phyloP scores from a whole-genome alignment of 2,329 filamentous ascomycete genomes.

The Bretziella fagacearum region DNA sequence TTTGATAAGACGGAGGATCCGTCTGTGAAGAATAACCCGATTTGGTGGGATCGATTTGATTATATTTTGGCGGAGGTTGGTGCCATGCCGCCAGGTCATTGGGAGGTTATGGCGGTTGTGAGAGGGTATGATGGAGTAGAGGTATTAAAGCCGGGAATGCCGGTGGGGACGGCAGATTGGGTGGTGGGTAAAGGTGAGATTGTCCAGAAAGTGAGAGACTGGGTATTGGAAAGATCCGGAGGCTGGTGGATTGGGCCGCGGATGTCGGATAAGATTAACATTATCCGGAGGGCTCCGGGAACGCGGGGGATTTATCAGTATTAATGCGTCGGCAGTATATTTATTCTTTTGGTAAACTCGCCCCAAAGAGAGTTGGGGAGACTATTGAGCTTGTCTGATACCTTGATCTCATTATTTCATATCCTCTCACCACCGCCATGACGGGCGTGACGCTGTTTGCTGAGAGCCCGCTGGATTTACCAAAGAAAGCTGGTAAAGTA shows the following conservation, averaged over 20 bases:
- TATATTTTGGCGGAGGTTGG: conserved; percentile 43
- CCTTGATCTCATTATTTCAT: too few relatives aligned
- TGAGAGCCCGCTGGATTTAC: too few relatives aligned
- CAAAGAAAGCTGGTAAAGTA: too few relatives aligned
- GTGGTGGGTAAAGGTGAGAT: conserved; percentile 30
- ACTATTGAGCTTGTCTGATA: too few relatives aligned
- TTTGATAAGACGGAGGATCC: conserved; percentile 49
- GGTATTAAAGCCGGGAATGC: conserved; percentile 32
- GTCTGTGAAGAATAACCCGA: conserved; percentile 26
- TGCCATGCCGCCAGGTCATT: conserved; percentile 30
- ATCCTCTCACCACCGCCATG: too few relatives aligned
- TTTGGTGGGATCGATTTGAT: conserved; percentile 48
- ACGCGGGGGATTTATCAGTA: conserved; percentile 7
- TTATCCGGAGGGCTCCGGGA: conserved; percentile 6
- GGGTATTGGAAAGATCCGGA: conserved; percentile 31
- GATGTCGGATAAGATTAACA: conserved; percentile 36
- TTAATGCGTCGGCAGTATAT: too few relatives aligned
- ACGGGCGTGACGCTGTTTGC: too few relatives aligned
- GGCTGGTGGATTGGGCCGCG: conserved; percentile 50
- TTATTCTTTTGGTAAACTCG: too few relatives aligned
- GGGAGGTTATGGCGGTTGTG: conserved; percentile 40
- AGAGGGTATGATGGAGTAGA: conserved; percentile 43
- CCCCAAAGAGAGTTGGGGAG: too few relatives aligned
- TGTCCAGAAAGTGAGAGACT: conserved; percentile 25
- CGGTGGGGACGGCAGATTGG: conserved; percentile 15